A percentile compares a stretch with the other conserved stretches of the same genome.
Conservation (phyloP, 495 filamentous ascomycete genomes). For the Venustampulla echinocandica region DNA sequence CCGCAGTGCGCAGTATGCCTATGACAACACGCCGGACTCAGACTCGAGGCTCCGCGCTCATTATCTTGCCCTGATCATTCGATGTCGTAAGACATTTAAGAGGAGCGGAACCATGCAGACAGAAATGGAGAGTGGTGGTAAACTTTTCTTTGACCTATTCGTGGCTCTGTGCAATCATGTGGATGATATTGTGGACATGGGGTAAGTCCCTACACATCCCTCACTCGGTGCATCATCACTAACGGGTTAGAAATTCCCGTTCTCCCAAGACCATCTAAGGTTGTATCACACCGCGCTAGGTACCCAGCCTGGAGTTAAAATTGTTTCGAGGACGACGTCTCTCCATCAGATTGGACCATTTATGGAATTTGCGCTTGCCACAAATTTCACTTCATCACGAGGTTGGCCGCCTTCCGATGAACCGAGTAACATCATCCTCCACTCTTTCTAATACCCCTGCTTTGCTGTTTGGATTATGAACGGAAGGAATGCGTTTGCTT, state of each 20-base stretch:
- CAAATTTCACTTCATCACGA: slow-evolving; percentile 23
- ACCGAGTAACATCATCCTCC: slow-evolving; percentile 21
- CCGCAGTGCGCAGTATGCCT: slow-evolving; percentile 82
- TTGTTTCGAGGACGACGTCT: slow-evolving; percentile 21
- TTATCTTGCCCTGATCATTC: slow-evolving; percentile 90
- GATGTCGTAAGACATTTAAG: slow-evolving; percentile 90
- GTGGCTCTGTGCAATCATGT: slow-evolving; percentile 91
- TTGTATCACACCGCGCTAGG: slow-evolving; percentile 11
- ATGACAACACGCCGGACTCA: slow-evolving; percentile 85
- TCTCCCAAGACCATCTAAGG: slow-evolving; percentile 26
- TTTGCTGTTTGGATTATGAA: slow-evolving; percentile 19
- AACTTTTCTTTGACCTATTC: slow-evolving; percentile 88
- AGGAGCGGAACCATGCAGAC: slow-evolving; percentile 94
- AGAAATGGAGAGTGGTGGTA: slow-evolving; percentile 82
- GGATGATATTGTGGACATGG: slow-evolving; percentile 40
- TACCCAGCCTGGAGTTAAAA: slow-evolving; percentile 22
- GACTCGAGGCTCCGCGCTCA: slow-evolving; percentile 86
- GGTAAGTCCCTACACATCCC: slow-evolving; percentile 8
- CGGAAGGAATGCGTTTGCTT: slow-evolving; percentile 21
- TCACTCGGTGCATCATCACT: background rate
- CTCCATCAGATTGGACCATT: slow-evolving; percentile 27
- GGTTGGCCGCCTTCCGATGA: slow-evolving; percentile 27
- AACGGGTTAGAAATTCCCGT: slow-evolving; percentile 17
- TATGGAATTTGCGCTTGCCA: slow-evolving; percentile 16
- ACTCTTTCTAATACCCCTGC: slow-evolving; percentile 26